phyloP scores from a whole-genome alignment of 2,329 filamentous ascomycete genomes.

The Phyllosticta citriasiana region DNA sequence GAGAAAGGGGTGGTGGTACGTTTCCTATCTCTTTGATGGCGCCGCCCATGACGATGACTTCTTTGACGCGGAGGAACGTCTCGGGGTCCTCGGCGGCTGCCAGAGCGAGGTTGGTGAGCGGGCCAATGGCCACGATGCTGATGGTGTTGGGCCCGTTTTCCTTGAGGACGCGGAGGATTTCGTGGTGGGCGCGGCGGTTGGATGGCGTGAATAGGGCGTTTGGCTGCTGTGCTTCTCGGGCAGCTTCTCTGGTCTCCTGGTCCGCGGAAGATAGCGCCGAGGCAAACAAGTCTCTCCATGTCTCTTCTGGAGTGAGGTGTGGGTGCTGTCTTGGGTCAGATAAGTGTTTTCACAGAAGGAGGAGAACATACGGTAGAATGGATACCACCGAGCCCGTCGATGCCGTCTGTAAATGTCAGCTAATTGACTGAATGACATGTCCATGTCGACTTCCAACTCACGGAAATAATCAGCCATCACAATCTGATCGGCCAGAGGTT shows the following conservation, averaged over 20 bases:
- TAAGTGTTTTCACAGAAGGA: background rate
- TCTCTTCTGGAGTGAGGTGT: conserved; percentile 37
- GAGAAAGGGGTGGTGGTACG: conserved; percentile 26
- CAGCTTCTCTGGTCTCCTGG: conserved; percentile 23
- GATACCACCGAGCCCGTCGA: conserved; percentile 40
- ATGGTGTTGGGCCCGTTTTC: conserved; percentile 77
- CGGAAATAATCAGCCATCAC: conserved; percentile 68
- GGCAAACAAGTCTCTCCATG: conserved; percentile 38
- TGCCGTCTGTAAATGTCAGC: conserved; percentile 29
- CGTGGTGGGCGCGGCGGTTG: conserved; percentile 61
- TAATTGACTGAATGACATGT: background rate
- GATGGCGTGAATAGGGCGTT: conserved; percentile 63
- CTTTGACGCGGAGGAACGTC: conserved; percentile 78
- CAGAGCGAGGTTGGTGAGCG: conserved; percentile 84
- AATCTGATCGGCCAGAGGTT: conserved; percentile 73
- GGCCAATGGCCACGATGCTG: conserved; percentile 82
- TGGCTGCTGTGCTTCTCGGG: conserved; percentile 26
- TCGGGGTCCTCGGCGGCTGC: conserved; percentile 83
- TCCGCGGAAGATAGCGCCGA: conserved; percentile 23
- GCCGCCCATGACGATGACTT: conserved; percentile 93
- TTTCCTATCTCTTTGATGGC: conserved; percentile 73
- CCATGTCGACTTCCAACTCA: conserved; percentile 34
- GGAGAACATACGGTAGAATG: conserved; percentile 30
- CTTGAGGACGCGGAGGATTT: conserved; percentile 77
- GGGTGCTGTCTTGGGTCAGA: conserved; percentile 29